Conservation (phyloP, 495 filamentous ascomycete genomes). For the Cenococcum geophilum region DNA sequence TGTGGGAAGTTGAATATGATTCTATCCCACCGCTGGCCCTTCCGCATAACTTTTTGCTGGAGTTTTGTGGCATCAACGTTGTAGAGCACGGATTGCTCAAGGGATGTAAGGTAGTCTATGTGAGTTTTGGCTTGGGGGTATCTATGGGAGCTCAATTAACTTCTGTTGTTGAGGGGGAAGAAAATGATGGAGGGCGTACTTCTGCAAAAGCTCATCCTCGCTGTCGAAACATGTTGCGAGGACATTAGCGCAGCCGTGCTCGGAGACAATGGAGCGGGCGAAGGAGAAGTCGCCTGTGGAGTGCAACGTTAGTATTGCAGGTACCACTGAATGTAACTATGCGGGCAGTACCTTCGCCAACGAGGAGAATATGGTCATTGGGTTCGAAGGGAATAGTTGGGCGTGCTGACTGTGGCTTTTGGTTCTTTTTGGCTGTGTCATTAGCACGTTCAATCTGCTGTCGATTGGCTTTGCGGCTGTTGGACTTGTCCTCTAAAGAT, state of each 20-base stretch:
- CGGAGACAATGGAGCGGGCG: slow-evolving; percentile 62
- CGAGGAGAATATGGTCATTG: slow-evolving; percentile 65
- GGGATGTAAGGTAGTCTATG: slow-evolving; percentile 47
- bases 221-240: slow-evolving; percentile 59
- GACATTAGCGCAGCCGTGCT: slow-evolving; percentile 63
- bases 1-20: slow-evolving; percentile 97
- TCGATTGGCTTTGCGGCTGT: too few relatives aligned
- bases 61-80: slow-evolving; percentile 24
- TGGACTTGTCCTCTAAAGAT: too few relatives aligned
- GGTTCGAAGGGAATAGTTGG: slow-evolving; percentile 68
- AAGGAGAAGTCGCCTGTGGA: slow-evolving; percentile 75
- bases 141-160: slow-evolving; percentile 10
- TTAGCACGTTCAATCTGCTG: too few relatives aligned
- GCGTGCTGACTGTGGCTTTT: too few relatives aligned
- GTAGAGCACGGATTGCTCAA: slow-evolving; percentile 23
- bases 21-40: slow-evolving; percentile 52
- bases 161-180: background rate
- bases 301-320: background rate
- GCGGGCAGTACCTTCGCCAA: slow-evolving; percentile 65
- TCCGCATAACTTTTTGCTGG: slow-evolving; percentile 4
- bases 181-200: slow-evolving; percentile 12
- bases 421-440: too few relatives aligned
- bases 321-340: slow-evolving; percentile 13
- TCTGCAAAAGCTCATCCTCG: slow-evolving; percentile 12
- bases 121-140: slow-evolving; percentile 64